Evolutionary conservation across 2,329 filamentous ascomycete genomes (phyloP).

Genomic region (Coniochaeta prunicola): DNA sequence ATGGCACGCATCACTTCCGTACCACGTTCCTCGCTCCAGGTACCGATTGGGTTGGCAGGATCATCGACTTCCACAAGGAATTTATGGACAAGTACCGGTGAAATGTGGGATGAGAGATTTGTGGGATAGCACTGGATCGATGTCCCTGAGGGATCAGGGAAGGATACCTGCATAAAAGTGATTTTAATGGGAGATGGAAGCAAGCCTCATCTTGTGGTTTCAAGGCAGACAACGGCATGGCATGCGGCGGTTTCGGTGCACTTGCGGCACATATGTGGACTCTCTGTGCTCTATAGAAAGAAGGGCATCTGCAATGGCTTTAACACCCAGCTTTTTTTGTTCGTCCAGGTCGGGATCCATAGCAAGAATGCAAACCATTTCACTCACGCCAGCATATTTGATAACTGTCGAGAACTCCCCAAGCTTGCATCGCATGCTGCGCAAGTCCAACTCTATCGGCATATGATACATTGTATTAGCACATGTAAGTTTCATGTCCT

Average conservation of each 20-base stretch:
- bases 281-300: neutral
- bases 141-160: neutral
- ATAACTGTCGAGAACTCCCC: neutral
- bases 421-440: neutral
- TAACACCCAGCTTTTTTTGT: neutral
- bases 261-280: neutral
- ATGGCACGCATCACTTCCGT: constrained; percentile 85
- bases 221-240: neutral
- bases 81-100: constrained; percentile 78
- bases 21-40: constrained; percentile 96
- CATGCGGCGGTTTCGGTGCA: neutral
- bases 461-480: constrained; percentile 7
- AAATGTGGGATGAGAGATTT: neutral
- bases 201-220: neutral
- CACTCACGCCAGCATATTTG: neutral
- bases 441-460: neutral
- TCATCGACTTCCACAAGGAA: constrained; percentile 82
- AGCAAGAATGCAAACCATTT: neutral
- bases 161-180: neutral
- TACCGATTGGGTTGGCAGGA: constrained; percentile 85
- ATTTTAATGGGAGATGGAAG: neutral
- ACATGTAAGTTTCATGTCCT: neutral
- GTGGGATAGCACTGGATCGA: neutral
- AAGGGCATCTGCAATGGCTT: neutral
- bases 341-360: neutral